phyloP scores from a whole-genome alignment of 2,329 filamentous ascomycete genomes.

The Sclerotiophoma versabilis region DNA sequence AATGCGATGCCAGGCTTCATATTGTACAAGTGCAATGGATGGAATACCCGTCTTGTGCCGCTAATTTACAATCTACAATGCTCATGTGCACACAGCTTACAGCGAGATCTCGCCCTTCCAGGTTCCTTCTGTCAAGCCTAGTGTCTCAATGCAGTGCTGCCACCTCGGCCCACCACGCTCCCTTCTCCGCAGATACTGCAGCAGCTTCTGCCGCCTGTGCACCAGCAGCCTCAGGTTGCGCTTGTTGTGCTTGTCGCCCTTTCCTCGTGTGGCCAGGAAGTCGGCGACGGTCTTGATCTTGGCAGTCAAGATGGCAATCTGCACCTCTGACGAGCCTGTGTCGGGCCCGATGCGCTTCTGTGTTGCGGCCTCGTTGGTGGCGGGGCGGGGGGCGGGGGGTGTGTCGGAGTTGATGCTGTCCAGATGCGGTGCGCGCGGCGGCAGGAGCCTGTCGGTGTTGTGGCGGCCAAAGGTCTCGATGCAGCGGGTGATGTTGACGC shows the following conservation, averaged over 20 bases:
- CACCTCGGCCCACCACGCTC: constrained; percentile 91
- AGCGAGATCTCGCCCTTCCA: constrained; percentile 90
- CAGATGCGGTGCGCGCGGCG: constrained; percentile 62
- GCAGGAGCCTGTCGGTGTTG: constrained; percentile 77
- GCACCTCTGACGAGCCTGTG: constrained; percentile 96
- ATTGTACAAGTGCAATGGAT: constrained; percentile 14
- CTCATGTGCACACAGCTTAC: constrained; percentile 49
- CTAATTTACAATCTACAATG: constrained; percentile 12
- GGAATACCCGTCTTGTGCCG: neutral
- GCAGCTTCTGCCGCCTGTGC: constrained; percentile 85
- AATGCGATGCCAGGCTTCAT: constrained; percentile 1
- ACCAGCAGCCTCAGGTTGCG: constrained; percentile 84
- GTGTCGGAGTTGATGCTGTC: constrained; percentile 55
- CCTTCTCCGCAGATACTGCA: constrained; percentile 85
- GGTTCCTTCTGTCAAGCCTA: constrained; percentile 86
- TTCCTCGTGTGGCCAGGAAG: constrained; percentile 72
- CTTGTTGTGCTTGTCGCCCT: constrained; percentile 94
- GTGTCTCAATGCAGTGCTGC: constrained; percentile 81
- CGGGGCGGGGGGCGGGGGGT: constrained; percentile 54
- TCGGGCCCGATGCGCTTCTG: constrained; percentile 80
- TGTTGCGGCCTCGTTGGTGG: constrained; percentile 37
- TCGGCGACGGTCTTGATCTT: constrained; percentile 87
- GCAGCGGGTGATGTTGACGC: constrained; percentile 84
- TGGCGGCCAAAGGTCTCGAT: constrained; percentile 90
- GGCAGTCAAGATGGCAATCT: constrained; percentile 91